Evolutionary conservation across 108 stramenopile species (phyloP).

Genomic region (Pelagomonas calceolata): DNA sequence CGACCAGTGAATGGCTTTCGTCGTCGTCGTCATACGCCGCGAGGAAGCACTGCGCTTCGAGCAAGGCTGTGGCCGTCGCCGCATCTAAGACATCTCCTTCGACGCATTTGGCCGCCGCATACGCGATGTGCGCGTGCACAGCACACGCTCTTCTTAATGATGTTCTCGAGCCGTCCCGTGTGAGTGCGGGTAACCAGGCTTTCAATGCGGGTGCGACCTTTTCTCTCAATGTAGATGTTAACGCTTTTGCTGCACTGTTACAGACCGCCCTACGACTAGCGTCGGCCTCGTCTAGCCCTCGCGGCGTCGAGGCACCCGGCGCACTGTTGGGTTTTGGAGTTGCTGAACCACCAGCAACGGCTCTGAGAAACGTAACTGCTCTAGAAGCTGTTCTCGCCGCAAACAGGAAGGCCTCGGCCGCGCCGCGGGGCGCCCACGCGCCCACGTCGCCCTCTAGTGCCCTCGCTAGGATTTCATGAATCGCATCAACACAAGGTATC

Average conservation of each 20-base stretch:
- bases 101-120: not conserved
- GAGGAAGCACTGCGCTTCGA: not conserved
- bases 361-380: not conserved
- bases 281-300: no score
- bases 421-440: constrained; percentile 6
- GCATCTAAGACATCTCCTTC: not conserved
- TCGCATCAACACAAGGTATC: constrained; percentile 60
- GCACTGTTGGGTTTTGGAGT: no score
- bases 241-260: no score
- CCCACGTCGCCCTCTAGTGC: constrained; percentile 89
- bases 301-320: no score
- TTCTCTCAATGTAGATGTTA: no score
- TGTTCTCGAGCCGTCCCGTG: no score
- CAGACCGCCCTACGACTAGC: no score
- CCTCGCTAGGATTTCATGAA: constrained; percentile 78
- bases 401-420: not conserved
- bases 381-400: not conserved
- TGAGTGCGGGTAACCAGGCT: not conserved
- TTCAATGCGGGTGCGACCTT: not conserved
- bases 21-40: not conserved
- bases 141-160: no score
- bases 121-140: no score
- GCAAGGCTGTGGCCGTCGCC: not conserved
- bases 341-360: no score
- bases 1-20: no score